Evolutionary conservation across 1,139 yeast species (phyloP), one percentile per base, ranked within the genome.

Genomic region (Nakaseomyces kungkrabaensis): DNA sequence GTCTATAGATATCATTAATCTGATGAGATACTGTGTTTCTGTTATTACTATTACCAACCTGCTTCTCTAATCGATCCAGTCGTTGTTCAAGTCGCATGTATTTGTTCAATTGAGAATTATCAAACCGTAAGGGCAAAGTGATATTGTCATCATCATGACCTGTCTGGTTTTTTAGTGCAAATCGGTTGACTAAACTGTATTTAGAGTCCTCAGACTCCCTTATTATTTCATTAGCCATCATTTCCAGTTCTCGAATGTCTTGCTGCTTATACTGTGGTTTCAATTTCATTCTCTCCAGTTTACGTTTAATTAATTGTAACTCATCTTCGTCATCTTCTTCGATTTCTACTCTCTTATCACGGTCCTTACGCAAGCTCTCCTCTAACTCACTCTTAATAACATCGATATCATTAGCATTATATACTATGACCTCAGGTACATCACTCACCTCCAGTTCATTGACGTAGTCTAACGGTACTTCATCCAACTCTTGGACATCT

Each of bases 1-100:
- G 42, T 27, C 51, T 26, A 43, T 64, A 66, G 3, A 65, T 42
- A n/a, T 47, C 63, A 59, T 49, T 58, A 52, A 50, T 69, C 53
- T 48, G 70, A 44, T 49, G 48, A 13, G 13, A 8, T 11, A 45
- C 36, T 4, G 47, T 34, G 22, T 36, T 27, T 10, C 27, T 8
- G 8, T 27, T 32, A 13, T 3, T 4, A 7, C 43, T 9, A 13
- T 25, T 8, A n/a, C 37, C 27, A 36, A 24, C 22, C 43, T 38
- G 37, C 7, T 49, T 44, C 17, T 50, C 40, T 8, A 47, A 37
- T 24, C 45, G 43, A 4, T 51, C 52, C n/a, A 53, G 40, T 25
- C 43, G 44, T 34, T 50, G 22, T 41, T 64, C 66, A 3, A 65
- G 42, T 22, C 46, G 62, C 59, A 49, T 58, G 51, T 49, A 69